Evolutionary conservation across 306 rosid species (phyloP).

Genomic region (Rosa rugosa): DNA sequence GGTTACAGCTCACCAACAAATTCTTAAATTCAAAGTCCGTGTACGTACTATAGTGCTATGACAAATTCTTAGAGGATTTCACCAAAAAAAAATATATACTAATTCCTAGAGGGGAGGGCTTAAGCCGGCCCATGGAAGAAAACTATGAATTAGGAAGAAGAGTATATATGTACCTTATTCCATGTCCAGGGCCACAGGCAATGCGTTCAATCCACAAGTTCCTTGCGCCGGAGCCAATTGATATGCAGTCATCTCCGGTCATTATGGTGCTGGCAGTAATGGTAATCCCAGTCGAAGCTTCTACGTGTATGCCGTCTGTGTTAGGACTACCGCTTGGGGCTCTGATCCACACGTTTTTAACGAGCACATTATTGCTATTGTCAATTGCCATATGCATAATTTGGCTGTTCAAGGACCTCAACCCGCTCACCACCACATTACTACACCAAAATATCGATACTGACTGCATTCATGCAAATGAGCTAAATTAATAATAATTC

Average conservation of each 20-base stretch:
- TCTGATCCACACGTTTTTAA: conserved; percentile 35
- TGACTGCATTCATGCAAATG: conserved; percentile 26
- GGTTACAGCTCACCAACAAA: too few species aligned
- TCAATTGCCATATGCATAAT: conserved; percentile 37
- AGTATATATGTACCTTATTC: conserved; percentile 26
- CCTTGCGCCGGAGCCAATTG: conserved; percentile 39
- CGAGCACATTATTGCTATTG: conserved; percentile 34
- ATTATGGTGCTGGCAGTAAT: conserved; percentile 26
- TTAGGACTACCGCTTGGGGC: conserved; percentile 56
- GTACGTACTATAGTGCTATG: too few species aligned
- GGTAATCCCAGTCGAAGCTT: conserved; percentile 33
- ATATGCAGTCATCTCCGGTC: conserved; percentile 65
- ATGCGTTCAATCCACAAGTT: conserved; percentile 44
- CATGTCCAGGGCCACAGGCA: conserved; percentile 64
- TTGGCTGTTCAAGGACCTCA: conserved; percentile 45
- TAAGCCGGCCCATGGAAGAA: too few species aligned
- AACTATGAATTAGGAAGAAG: too few species aligned
- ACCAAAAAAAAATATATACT: too few species aligned
- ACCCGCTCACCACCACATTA: conserved; percentile 39
- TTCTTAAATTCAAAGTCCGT: too few species aligned
- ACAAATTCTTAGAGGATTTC: too few species aligned
- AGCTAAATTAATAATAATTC: background rate
- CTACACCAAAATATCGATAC: conserved; percentile 43
- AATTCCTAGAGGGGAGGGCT: too few species aligned
- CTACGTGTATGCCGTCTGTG: conserved; percentile 58